Conservation (phyloP, 208 protist genomes). For the Crithidia brevicula region DNA sequence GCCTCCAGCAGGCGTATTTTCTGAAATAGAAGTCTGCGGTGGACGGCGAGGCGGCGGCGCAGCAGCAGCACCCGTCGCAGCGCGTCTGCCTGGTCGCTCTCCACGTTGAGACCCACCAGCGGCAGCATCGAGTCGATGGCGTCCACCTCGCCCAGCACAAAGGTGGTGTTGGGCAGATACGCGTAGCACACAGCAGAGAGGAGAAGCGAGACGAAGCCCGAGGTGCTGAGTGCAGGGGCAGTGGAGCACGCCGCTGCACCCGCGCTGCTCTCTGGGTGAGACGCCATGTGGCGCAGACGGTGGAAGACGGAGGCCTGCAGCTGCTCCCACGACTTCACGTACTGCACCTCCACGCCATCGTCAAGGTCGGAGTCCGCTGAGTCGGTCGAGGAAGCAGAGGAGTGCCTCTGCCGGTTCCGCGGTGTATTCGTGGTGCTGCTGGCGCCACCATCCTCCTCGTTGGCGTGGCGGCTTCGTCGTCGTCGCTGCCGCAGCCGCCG, state of each 20-base stretch:
- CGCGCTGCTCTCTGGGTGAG: not conserved
- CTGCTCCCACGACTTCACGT: conserved; percentile 44
- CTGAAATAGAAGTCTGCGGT: conserved; percentile 50
- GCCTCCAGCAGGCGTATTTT: conserved; percentile 57
- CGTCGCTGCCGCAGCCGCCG: not conserved
- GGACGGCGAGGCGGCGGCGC: conserved; percentile 51
- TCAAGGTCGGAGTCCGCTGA: conserved; percentile 1
- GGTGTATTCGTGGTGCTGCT: too few species aligned
- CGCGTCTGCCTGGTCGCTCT: conserved; percentile 71
- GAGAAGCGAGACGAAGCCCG: conserved; percentile 36
- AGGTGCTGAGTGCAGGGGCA: conserved; percentile 25
- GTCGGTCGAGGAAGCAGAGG: not conserved
- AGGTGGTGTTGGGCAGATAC: conserved; percentile 54
- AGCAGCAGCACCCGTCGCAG: conserved; percentile 65
- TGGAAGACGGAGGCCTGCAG: conserved; percentile 41
- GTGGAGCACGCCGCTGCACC: too few species aligned
- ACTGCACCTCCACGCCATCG: conserved; percentile 10
- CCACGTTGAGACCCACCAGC: conserved; percentile 40
- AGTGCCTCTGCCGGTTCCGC: too few species aligned
- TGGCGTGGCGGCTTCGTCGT: not conserved
- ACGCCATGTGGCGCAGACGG: conserved; percentile 12
- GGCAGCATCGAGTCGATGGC: conserved; percentile 72
- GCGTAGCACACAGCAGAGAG: conserved; percentile 45
- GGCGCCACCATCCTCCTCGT: not conserved
- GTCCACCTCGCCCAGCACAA: conserved; percentile 62